Conservation (phyloP, 768 basidiomycete species). For the Tulasnella sp. region DNA sequence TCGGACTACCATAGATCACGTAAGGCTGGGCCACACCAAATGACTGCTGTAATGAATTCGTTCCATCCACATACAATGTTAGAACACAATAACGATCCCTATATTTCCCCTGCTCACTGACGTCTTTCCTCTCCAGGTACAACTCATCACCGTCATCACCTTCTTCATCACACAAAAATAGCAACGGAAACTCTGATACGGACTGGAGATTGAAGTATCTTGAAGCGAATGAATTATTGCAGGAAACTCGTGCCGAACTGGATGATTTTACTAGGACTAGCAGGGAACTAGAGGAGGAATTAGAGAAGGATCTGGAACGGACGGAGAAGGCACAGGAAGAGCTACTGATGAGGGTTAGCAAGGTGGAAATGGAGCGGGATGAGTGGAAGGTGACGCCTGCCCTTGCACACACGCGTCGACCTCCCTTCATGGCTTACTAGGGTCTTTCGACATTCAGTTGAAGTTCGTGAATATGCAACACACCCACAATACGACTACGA, state of each 20-base stretch:
- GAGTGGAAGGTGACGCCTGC: slow-evolving; percentile 74
- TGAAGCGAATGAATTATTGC: slow-evolving; percentile 59
- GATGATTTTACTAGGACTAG: slow-evolving; percentile 78
- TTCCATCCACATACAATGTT: slow-evolving; percentile 14
- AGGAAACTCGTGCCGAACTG: slow-evolving; percentile 74
- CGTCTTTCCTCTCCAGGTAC: slow-evolving; percentile 3
- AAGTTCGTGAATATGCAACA: slow-evolving; percentile 86
- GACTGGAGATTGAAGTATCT: slow-evolving; percentile 25
- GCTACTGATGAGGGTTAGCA: slow-evolving; percentile 56
- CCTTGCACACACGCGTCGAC: background rate
- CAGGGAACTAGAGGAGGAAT: slow-evolving; percentile 86
- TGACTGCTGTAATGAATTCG: slow-evolving; percentile 13
- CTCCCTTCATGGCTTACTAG: background rate
- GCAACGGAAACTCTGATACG: slow-evolving; percentile 6
- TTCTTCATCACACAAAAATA: background rate
- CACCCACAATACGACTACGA: slow-evolving; percentile 78
- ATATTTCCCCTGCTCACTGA: background rate
- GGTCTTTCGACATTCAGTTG: slow-evolving; percentile 32
- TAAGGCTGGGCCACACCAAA: background rate
- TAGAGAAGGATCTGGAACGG: slow-evolving; percentile 80
- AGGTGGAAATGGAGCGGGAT: slow-evolving; percentile 65
- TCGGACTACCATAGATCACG: too few species aligned
- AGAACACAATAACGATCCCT: background rate
- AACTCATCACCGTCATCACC: slow-evolving; percentile 10
- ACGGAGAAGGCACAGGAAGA: slow-evolving; percentile 80